Conservation (phyloP, 2,329 filamentous ascomycete species). For the Aschersonia sp. region DNA sequence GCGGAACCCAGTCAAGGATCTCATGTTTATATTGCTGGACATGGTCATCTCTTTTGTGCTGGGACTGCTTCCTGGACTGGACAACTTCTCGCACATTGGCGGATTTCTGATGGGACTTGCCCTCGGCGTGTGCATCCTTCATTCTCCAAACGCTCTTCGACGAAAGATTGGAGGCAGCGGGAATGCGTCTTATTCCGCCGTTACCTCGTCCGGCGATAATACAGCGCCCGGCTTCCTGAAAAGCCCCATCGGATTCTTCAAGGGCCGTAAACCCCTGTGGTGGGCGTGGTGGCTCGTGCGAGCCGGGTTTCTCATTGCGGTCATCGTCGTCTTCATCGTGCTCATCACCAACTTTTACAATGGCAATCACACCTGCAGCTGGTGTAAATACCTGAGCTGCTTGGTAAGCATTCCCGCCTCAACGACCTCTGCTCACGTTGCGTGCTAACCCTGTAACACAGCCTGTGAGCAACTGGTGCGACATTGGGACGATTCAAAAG, state of each 20-base stretch:
- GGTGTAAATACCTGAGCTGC: conserved; percentile 94
- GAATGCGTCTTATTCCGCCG: conserved; percentile 56
- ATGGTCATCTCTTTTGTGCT: conserved; percentile 83
- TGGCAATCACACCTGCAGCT: conserved; percentile 59
- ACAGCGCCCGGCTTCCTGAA: conserved; percentile 41
- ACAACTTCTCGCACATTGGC: conserved; percentile 96
- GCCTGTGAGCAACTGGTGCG: conserved; percentile 56
- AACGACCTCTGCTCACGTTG: neutral
- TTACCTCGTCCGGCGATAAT: conserved; percentile 32
- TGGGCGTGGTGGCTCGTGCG: conserved; percentile 95
- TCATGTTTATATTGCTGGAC: conserved; percentile 78
- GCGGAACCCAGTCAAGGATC: conserved; percentile 59
- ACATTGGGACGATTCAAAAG: conserved; percentile 25
- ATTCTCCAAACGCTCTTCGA: conserved; percentile 71
- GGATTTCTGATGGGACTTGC: conserved; percentile 87
- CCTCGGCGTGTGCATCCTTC: conserved; percentile 73
- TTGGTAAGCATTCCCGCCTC: conserved; percentile 46
- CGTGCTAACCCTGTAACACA: conserved; percentile 12
- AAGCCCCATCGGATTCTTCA: conserved; percentile 67
- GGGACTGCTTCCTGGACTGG: conserved; percentile 77
- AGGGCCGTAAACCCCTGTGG: conserved; percentile 83
- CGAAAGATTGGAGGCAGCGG: conserved; percentile 48
- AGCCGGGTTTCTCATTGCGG: conserved; percentile 61
- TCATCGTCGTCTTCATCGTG: conserved; percentile 73
- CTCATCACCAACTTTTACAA: conserved; percentile 86